Conservation (phyloP, 2,329 filamentous ascomycete species). For the Xylogone sp. region DNA sequence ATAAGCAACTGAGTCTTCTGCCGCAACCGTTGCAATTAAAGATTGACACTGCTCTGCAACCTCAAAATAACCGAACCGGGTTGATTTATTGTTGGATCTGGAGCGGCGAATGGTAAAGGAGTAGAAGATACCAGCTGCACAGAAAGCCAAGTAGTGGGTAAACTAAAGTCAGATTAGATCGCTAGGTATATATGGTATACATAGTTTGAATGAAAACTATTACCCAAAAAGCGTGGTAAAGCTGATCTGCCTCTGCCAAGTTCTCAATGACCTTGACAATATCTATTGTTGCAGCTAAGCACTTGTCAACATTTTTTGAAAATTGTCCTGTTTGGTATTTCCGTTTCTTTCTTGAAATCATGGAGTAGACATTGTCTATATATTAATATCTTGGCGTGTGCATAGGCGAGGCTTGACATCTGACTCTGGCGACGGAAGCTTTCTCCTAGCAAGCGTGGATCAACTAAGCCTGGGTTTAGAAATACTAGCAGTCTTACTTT, state of each 20-base stretch:
- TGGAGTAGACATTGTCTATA: neutral
- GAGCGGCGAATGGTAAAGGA: constrained; percentile 39
- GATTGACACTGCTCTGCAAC: constrained; percentile 13
- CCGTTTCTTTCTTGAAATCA: neutral
- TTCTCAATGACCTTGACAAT: constrained; percentile 36
- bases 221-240: constrained; percentile 38
- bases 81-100: constrained; percentile 3
- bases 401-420: constrained; percentile 49
- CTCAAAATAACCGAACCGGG: constrained; percentile 6
- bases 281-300: constrained; percentile 35
- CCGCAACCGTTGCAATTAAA: constrained; percentile 34
- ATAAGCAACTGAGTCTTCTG: constrained; percentile 32
- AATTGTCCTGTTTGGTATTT: constrained; percentile 8
- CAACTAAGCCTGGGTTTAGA: constrained; percentile 2
- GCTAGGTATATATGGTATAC: constrained; percentile 11
- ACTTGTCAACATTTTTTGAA: constrained; percentile 28
- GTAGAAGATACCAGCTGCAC: constrained; percentile 36
- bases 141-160: constrained; percentile 38
- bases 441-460: constrained; percentile 31
- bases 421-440: constrained; percentile 45
- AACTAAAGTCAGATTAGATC: constrained; percentile 36
- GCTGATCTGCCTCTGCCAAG: constrained; percentile 29
- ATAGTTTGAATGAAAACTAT: neutral
- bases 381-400: constrained; percentile 49
- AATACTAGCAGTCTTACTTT: neutral